Evolutionary conservation across 192 early-diverging fungal species (phyloP), one percentile per base, ranked within the genome.

Genomic region (Phycomyces nitens): DNA sequence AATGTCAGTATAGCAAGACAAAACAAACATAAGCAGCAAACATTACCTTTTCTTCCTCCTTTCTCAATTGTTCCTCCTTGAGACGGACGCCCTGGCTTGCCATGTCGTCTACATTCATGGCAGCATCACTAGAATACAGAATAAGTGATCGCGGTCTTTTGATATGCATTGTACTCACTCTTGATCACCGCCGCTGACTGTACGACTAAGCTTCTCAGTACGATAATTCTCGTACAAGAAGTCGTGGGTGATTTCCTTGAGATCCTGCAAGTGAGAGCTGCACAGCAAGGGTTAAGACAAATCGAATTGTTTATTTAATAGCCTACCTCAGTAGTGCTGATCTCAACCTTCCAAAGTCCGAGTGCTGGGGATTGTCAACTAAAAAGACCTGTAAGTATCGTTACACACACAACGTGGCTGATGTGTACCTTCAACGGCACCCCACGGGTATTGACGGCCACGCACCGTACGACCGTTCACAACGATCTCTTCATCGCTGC

Each of bases 201-300:
- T 69, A 22, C 74, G 74, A 59, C 69, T 71, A 22, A 99, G 89
- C 80, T 95, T 94, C 70, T 91, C 85, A 15, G 93, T 90, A 79
- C 97, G 93, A 78, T 96, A 96, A 54, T 92, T 87, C 70, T 96
- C 92, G 72, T 99, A 99, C 69, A 97, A 88, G 57, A 92, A 89
- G 68, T 88, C 88, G 65, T 96, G 93, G 11, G 97, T 99, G 66
- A 94, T 94, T 56, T 97, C 97, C 73, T 96, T 96, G 34, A 99
- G 77, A 55, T 99, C 97, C 68, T 94, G 92, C 64, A 99, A 84
- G 74, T 99, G 97, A 64, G 95, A 96, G 80, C 94, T 94, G 53
- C 16, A 20, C 14, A 15, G 2, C 29, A 7, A 27, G 21, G 24
- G 42, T 21, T 14, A 47, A 18, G 2, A 47, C 3, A 11, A 47